Percentiles rank a stretch among this genome's conserved stretches.
Evolutionary conservation across 768 basidiomycete species (phyloP).

Genomic region (Amanita rubescens): DNA sequence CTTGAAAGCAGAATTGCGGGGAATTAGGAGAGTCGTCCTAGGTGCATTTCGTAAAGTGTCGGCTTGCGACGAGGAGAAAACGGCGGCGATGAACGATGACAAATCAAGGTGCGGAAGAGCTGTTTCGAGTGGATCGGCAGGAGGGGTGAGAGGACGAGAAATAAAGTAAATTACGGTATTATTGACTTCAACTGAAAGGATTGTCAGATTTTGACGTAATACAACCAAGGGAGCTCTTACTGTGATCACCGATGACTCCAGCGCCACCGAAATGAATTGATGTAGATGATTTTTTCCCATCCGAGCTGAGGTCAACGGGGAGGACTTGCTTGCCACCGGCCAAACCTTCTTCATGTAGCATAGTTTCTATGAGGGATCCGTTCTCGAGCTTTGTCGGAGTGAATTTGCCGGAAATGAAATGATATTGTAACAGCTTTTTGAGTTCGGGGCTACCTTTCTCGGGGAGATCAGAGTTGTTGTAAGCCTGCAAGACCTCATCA

Average conservation of each 20-base stretch:
- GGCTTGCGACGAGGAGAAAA: constrained; percentile 82
- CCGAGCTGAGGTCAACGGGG: constrained; percentile 50
- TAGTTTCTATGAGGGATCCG: constrained; percentile 74
- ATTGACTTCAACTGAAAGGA: constrained; percentile 54
- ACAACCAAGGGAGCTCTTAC: constrained; percentile 35
- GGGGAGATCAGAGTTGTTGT: constrained; percentile 49
- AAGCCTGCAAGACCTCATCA: constrained; percentile 73
- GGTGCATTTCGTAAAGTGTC: constrained; percentile 57
- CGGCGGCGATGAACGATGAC: constrained; percentile 84
- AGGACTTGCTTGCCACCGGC: constrained; percentile 66
- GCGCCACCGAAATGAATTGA: constrained; percentile 81
- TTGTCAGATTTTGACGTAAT: constrained; percentile 5
- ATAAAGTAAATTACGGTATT: constrained; percentile 87
- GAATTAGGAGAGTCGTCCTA: constrained; percentile 77
- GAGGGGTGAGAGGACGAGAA: constrained; percentile 76
- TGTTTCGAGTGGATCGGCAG: constrained; percentile 71
- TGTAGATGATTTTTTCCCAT: constrained; percentile 40
- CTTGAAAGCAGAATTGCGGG: constrained; percentile 85
- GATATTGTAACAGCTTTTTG: constrained; percentile 72
- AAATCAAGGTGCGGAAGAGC: constrained; percentile 78
- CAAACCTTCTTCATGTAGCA: constrained; percentile 64
- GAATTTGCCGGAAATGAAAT: constrained; percentile 85
- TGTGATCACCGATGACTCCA: constrained; percentile 64
- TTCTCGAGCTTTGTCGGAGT: constrained; percentile 60
- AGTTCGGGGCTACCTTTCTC: constrained; percentile 61